A percentile compares a stretch with the other conserved stretches of the same genome.
Conservation (phyloP, 345 rosid species). For the Citrus medica region DNA sequence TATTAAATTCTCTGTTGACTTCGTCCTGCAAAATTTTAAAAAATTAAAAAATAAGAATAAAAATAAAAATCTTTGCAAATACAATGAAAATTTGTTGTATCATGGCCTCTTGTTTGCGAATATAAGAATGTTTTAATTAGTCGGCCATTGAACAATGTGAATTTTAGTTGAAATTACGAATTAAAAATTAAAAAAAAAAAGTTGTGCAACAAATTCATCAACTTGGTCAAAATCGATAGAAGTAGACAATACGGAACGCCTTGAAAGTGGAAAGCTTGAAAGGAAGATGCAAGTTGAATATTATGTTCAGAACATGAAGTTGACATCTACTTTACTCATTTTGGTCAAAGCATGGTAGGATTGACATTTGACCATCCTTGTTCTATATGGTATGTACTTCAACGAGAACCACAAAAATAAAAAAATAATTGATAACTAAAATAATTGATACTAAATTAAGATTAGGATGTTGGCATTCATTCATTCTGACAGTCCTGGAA, state of each 20-base stretch:
- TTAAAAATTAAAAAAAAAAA: background rate
- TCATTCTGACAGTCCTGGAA: background rate
- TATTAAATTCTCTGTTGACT: background rate
- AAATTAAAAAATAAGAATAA: no score
- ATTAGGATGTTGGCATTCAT: background rate
- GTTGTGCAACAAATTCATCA: background rate
- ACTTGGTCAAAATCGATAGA: background rate
- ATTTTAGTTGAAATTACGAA: background rate
- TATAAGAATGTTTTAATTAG: background rate
- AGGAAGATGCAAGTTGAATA: background rate
- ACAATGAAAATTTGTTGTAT: background rate
- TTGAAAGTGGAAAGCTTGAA: conserved; percentile 5
- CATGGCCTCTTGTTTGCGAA: background rate
- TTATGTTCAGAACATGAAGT: background rate
- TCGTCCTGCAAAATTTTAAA: background rate
- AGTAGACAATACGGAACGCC: background rate
- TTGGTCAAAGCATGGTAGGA: background rate
- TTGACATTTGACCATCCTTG: background rate
- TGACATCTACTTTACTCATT: background rate
- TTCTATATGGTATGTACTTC: background rate
- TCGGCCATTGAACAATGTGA: background rate
- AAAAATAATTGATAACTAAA: background rate
- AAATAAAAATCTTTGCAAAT: background rate
- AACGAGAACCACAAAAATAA: no score
- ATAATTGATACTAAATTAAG: background rate